Conservation (phyloP, 73 alveolate species). For the Paramecium tetraurelia region DNA sequence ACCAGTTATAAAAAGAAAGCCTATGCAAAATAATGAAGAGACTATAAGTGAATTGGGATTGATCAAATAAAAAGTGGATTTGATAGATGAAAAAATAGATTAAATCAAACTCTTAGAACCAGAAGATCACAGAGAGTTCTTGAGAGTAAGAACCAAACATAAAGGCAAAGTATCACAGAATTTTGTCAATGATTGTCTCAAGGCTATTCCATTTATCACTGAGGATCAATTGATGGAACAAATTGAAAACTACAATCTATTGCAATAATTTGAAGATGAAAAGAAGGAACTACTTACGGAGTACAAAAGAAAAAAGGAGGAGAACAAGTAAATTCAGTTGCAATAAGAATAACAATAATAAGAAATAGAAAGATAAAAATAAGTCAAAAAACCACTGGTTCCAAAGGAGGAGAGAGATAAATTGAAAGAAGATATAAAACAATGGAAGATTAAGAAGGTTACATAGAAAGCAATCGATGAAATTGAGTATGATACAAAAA, state of each 20-base stretch:
- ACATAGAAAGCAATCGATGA: background rate
- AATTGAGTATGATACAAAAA: background rate
- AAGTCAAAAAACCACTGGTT: constrained; percentile 5
- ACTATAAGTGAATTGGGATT: constrained; percentile 21
- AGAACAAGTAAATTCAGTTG: background rate
- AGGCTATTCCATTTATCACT: constrained; percentile 1
- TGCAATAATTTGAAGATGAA: background rate
- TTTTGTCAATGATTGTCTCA: constrained; percentile 30
- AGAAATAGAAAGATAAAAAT: background rate
- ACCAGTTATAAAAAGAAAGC: background rate
- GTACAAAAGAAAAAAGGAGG: constrained; percentile 16
- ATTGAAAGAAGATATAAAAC: constrained; percentile 10
- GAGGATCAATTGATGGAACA: background rate
- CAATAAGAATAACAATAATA: background rate
- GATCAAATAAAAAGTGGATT: constrained; percentile 1
- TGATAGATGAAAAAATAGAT: background rate
- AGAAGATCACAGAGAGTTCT: constrained; percentile 14
- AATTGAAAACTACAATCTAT: background rate
- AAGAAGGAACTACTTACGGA: background rate
- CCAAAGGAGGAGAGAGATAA: constrained; percentile 47
- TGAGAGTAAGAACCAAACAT: constrained; percentile 39
- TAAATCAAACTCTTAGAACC: background rate
- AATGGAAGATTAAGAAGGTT: constrained; percentile 47
- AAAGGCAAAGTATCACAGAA: background rate
- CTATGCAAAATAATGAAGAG: background rate